phyloP scores from a whole-genome alignment of 495 filamentous ascomycete species.

The Evernia prunastri region DNA sequence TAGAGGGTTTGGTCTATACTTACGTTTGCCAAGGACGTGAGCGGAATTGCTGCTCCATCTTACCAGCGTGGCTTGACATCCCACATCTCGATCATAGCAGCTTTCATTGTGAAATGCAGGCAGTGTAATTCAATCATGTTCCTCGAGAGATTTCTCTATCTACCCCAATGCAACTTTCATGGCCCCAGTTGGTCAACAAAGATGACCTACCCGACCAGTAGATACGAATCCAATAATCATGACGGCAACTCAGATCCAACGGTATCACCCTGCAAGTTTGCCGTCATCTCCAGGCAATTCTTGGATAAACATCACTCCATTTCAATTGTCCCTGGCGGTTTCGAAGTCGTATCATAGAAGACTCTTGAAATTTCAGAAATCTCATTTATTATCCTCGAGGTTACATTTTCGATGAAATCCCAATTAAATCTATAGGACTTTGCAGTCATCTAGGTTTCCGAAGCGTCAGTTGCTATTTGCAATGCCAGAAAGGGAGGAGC shows the following conservation, averaged over 20 bases:
- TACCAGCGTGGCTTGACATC: background rate
- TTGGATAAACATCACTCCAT: constrained; percentile 12
- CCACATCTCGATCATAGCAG: background rate
- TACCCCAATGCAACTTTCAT: background rate
- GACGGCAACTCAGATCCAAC: background rate
- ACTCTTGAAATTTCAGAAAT: constrained; percentile 69
- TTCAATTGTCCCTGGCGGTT: constrained; percentile 26
- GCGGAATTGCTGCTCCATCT: background rate
- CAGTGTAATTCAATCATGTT: background rate
- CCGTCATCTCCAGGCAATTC: background rate
- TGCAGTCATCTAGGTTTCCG: constrained; percentile 77
- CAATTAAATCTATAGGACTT: background rate
- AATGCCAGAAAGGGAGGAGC: too few species aligned
- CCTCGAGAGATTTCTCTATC: background rate
- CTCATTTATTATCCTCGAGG: constrained; percentile 69
- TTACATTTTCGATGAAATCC: constrained; percentile 1
- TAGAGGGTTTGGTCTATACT: background rate
- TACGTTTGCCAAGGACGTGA: background rate
- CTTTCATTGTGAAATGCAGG: background rate
- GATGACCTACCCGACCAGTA: background rate
- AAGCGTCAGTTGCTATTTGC: too few species aligned
- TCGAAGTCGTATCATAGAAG: constrained; percentile 41
- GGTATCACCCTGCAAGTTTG: background rate
- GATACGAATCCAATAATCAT: background rate
- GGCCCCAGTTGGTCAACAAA: background rate